Percentiles rank a stretch among this genome's conserved stretches.
Evolutionary conservation across 2,329 filamentous ascomycete species (phyloP).

Genomic region (Shiraia bambusicola): DNA sequence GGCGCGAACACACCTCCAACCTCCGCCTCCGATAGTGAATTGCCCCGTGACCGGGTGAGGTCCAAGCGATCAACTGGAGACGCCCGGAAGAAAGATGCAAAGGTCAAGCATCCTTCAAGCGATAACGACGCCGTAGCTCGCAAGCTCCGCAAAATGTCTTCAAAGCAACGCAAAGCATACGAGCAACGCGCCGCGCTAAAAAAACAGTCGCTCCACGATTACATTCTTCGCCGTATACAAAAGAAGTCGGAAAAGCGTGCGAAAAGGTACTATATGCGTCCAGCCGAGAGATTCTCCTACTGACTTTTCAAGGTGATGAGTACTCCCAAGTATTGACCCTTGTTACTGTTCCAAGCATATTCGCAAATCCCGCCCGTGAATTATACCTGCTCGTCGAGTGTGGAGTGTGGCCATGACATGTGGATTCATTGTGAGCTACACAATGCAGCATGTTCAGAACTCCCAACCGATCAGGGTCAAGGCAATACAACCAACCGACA

Average conservation of each 20-base stretch:
- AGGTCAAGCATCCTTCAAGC: slow-evolving; percentile 7
- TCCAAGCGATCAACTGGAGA: slow-evolving; percentile 24
- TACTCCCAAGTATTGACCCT: slow-evolving; percentile 1
- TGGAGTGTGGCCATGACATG: too few relatives aligned
- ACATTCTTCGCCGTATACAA: slow-evolving; percentile 35
- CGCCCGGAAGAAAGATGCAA: slow-evolving; percentile 20
- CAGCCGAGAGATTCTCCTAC: slow-evolving; percentile 7
- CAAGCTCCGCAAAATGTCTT: slow-evolving; percentile 32
- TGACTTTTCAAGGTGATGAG: slow-evolving; percentile 13
- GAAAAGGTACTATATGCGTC: slow-evolving; percentile 1
- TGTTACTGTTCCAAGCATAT: background rate
- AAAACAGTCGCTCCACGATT: slow-evolving; percentile 42
- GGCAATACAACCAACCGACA: too few relatives aligned
- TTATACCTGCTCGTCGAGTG: too few relatives aligned
- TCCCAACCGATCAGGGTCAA: too few relatives aligned
- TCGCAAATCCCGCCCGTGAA: background rate
- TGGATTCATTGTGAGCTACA: too few relatives aligned
- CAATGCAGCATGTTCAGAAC: too few relatives aligned
- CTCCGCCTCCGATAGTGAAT: slow-evolving; percentile 26
- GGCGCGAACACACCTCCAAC: slow-evolving; percentile 33
- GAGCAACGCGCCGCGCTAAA: slow-evolving; percentile 41
- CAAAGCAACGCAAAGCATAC: slow-evolving; percentile 34
- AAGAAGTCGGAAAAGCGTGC: slow-evolving; percentile 33
- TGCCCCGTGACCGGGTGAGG: slow-evolving; percentile 24
- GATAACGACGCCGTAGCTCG: slow-evolving; percentile 15